Percentiles rank a stretch among this genome's conserved stretches.
Evolutionary conservation across 257 asterid species (phyloP).

Genomic region (Gardenia jasminoides): DNA sequence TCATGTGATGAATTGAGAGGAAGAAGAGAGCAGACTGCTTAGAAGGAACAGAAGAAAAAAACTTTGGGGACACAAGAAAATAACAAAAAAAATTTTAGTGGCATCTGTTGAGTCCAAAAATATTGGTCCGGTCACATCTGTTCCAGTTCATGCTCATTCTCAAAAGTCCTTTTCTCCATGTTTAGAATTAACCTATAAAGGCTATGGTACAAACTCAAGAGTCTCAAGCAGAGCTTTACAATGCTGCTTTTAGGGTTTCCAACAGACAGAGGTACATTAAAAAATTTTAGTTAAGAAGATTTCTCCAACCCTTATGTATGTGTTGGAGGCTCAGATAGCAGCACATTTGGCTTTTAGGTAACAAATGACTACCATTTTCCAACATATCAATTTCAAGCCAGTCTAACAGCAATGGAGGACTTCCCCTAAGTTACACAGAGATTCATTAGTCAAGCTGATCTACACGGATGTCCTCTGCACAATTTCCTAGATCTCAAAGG

Average conservation of each 20-base stretch:
- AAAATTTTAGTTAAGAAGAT: background rate
- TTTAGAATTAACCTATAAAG: background rate
- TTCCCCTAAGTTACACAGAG: background rate
- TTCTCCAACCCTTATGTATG: background rate
- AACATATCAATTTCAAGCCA: background rate
- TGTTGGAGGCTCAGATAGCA: background rate
- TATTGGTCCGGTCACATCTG: too few relatives aligned
- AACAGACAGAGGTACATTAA: background rate
- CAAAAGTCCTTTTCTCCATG: background rate
- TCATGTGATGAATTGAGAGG: too few relatives aligned
- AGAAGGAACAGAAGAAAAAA: background rate
- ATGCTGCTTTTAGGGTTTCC: background rate
- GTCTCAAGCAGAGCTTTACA: background rate
- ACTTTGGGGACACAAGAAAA: background rate
- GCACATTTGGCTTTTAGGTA: background rate
- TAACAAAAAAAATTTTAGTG: too few relatives aligned
- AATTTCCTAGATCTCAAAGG: background rate
- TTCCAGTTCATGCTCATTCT: background rate
- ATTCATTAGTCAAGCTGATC: background rate
- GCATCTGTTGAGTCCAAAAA: background rate
- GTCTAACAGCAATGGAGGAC: background rate
- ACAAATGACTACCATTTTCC: background rate
- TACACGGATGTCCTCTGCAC: background rate
- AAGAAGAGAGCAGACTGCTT: background rate
- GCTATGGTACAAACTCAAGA: background rate